Percentiles rank a stretch among this genome's conserved stretches.
Conservation (phyloP, 139 green algal species). For the Yamagishiella unicocca region DNA sequence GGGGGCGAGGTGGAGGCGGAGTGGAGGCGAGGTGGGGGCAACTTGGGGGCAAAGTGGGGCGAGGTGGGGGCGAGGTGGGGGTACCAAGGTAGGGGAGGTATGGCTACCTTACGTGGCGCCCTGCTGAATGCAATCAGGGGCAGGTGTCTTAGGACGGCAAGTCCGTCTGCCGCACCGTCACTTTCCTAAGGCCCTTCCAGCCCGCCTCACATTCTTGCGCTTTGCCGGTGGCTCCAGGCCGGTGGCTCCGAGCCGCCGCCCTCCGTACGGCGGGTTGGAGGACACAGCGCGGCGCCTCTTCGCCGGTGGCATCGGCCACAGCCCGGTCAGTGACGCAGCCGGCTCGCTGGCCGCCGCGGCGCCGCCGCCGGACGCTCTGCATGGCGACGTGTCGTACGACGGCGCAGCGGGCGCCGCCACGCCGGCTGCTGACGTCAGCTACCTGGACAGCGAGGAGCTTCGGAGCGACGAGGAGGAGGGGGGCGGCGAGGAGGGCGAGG, state of each 20-base stretch:
- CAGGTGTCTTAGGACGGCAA: too few relatives aligned
- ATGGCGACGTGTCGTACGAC: neutral
- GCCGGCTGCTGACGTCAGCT: conserved; percentile 25
- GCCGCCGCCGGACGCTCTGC: neutral
- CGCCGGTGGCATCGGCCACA: neutral
- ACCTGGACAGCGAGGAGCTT: conserved; percentile 34
- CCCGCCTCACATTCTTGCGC: too few relatives aligned
- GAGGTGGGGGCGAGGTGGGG: neutral
- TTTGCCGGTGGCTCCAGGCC: too few relatives aligned
- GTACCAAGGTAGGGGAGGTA: neutral
- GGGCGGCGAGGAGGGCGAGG: neutral
- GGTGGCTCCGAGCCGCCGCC: neutral
- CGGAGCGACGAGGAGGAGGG: conserved; percentile 23
- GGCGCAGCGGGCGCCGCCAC: neutral
- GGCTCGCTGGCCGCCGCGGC: too few relatives aligned
- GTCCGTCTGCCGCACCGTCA: too few relatives aligned
- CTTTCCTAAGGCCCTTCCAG: too few relatives aligned
- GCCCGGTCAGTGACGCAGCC: neutral
- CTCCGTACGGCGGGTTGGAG: neutral
- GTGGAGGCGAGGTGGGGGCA: neutral
- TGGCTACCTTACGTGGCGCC: too few relatives aligned
- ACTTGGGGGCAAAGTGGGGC: neutral
- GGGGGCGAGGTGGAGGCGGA: neutral
- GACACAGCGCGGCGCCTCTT: conserved; percentile 21
- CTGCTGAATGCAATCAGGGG: too few relatives aligned